Evolutionary conservation across 306 rosid species (phyloP).

Genomic region (Dalbergia cochinchinensis): DNA sequence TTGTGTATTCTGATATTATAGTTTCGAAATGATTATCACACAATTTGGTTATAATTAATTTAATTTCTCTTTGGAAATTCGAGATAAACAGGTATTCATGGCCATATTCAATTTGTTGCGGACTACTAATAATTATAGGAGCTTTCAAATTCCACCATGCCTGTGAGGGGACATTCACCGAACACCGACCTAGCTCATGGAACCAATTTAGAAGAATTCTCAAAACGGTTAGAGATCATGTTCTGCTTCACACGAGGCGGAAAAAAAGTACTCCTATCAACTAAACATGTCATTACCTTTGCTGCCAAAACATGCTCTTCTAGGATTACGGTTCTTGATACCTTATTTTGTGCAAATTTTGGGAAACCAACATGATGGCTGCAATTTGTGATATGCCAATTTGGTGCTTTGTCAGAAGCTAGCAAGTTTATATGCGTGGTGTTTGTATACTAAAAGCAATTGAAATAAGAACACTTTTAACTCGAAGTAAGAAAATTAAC

Average conservation of each 20-base stretch:
- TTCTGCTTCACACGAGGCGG: slow-evolving; percentile 50
- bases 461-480: slow-evolving; percentile 33
- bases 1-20: slow-evolving; percentile 3
- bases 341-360: slow-evolving; percentile 48
- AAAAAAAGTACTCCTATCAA: slow-evolving; percentile 47
- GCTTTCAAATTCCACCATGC: background rate
- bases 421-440: slow-evolving; percentile 7
- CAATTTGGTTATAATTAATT: background rate
- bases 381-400: slow-evolving; percentile 47
- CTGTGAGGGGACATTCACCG: slow-evolving; percentile 34
- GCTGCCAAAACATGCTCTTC: slow-evolving; percentile 56
- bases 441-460: slow-evolving; percentile 37
- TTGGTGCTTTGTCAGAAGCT: slow-evolving; percentile 48
- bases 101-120: background rate
- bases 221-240: slow-evolving; percentile 50
- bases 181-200: slow-evolving; percentile 39
- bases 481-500: slow-evolving; percentile 32
- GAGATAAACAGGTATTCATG: background rate
- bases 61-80: background rate
- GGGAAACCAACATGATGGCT: slow-evolving; percentile 45
- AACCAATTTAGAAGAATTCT: slow-evolving; percentile 47
- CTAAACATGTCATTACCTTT: slow-evolving; percentile 63
- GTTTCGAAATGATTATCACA: background rate
- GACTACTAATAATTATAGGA: slow-evolving; percentile 19
- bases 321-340: slow-evolving; percentile 27